phyloP scores from a whole-genome alignment of 2,329 filamentous ascomycete species.

The Alternaria sp. region DNA sequence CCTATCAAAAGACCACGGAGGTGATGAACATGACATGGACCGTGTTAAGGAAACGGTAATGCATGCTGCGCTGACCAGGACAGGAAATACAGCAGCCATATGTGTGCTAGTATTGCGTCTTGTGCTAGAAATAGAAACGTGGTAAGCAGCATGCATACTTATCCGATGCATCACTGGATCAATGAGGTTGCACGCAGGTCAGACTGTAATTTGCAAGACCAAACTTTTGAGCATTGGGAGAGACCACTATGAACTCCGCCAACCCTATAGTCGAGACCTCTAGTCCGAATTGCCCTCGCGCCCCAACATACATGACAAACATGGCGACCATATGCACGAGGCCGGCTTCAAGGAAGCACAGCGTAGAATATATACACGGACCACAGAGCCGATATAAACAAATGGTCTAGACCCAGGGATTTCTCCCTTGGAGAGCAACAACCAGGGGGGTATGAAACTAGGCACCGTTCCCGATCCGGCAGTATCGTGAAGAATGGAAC shows the following conservation, averaged over 20 bases:
- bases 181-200: neutral
- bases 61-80: neutral
- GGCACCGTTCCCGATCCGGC: conserved; percentile 15
- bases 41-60: neutral
- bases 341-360: neutral
- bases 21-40: neutral
- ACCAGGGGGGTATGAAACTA: conserved; percentile 26
- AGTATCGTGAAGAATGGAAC: conserved; percentile 18
- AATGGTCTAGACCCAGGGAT: conserved; percentile 6
- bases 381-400: conserved; percentile 12
- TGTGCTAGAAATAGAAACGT: neutral
- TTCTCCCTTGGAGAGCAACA: conserved; percentile 2
- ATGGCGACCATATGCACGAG: conserved; percentile 27
- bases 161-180: neutral
- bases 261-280: conserved; percentile 5
- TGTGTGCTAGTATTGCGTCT: neutral
- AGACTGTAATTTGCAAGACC: neutral
- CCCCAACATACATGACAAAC: conserved; percentile 18
- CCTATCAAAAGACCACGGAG: neutral
- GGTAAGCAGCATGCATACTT: neutral
- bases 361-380: conserved; percentile 21
- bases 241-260: conserved; percentile 8
- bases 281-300: neutral
- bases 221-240: conserved; percentile 19
- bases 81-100: neutral